Base-by-base conservation (phyloP, 1,284 basidiomycete species). In the Cryptococcus maquisensis region DNA sequence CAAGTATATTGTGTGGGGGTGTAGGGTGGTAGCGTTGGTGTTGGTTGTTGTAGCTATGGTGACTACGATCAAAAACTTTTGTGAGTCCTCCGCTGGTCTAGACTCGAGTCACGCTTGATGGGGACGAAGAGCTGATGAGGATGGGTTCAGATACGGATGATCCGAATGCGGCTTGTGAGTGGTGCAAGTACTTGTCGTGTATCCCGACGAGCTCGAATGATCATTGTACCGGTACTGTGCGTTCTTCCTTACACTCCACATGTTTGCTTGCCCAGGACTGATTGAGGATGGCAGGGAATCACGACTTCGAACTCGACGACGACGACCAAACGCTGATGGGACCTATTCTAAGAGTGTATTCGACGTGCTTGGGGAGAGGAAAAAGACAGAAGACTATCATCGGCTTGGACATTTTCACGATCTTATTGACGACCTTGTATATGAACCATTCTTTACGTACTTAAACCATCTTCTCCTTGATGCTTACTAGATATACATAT, bases 151-250 rank as follows among this genome's bases (percentile, higher is more conserved):
- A 68, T 52, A 68, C 64, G 10, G 62, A 56, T 23, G 67, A 71
- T 56, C 66, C 67, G 64, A 69, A 72, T 47, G 68, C 71, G 82
- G 90, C 90, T 20, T 97, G 94, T 72, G 81, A 84, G 47, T 90
- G 93, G 75, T 98, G 95, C 70, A 83, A 90, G 50, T 95, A 90
- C 74, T 75, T 95, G 3, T 90, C 87, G 1, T 95, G 92, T 65
- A 85, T 91, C 69, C 91, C 92, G 1, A 86, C 85, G 4, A 75
- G 78, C 38, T 76, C 83, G 2, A 94, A 94, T 67, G 84, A 89
- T 63, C 78, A 86, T 58, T 93, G 90, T 67, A 78, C 86, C 78
- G 90, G 88, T 4, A 72, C 72, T 3, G 73, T 73, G 48, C 65
- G 68, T 67, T 15, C 4, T 41, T 38, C 41, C 36, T 40, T 10